Conservation (phyloP, 2,329 filamentous ascomycete genomes). For the Ophiocordyceps polyrhachis-furcata region DNA sequence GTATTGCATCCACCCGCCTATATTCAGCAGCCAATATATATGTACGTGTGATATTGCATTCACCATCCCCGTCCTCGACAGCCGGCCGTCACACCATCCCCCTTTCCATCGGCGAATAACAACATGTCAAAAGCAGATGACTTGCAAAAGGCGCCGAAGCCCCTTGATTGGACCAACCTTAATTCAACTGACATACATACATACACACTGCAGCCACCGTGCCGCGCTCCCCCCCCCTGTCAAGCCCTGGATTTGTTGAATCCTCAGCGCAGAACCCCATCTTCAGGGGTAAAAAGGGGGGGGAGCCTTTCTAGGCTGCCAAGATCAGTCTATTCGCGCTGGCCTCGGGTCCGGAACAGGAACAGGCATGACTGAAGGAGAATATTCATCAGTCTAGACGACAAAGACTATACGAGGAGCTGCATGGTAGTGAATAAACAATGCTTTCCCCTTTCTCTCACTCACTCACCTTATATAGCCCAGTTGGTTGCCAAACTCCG, state of each 20-base stretch:
- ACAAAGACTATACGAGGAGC: no score
- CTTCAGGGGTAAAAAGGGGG: background rate
- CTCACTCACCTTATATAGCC: background rate
- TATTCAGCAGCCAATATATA: no score
- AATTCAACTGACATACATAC: no score
- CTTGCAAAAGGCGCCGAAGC: background rate
- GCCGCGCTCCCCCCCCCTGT: no score
- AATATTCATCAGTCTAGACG: no score
- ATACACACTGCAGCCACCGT: no score
- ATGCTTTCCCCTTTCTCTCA: no score
- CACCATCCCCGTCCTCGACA: background rate
- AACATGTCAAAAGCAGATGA: background rate
- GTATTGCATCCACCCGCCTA: no score
- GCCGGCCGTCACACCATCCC: background rate
- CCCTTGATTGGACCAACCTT: background rate
- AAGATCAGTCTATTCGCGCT: background rate
- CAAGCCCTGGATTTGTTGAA: no score
- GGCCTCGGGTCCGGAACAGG: background rate
- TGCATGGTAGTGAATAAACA: no score
- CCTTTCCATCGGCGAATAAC: background rate
- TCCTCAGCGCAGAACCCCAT: background rate
- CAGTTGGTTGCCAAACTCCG: background rate
- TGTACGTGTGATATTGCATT: no score
- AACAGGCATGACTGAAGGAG: background rate
- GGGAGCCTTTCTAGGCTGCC: background rate